A percentile compares a stretch with the other conserved stretches of the same genome.
phyloP scores from a whole-genome alignment of 345 rosid genomes.

The Salix arbutifolia region DNA sequence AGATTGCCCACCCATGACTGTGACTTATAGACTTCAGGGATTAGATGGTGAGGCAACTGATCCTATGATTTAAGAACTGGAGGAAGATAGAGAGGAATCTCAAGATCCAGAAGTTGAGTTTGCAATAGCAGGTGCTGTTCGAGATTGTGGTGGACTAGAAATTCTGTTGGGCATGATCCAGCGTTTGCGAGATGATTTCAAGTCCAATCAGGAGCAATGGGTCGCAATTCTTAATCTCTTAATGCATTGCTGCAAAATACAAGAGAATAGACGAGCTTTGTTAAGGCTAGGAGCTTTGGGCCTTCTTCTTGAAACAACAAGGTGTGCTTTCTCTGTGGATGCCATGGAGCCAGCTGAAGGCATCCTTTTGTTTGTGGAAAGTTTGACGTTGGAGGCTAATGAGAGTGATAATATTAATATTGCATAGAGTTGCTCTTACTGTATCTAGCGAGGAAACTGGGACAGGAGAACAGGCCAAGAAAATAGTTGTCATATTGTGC shows the following conservation, averaged over 20 bases:
- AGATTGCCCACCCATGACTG: constrained; percentile 92
- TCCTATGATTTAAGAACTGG: constrained; percentile 97
- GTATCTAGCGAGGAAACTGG: constrained; percentile 84
- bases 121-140: constrained; percentile 97
- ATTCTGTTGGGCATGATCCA: constrained; percentile 72
- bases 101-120: constrained; percentile 98
- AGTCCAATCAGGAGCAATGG: too few species aligned
- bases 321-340: too few species aligned
- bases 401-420: constrained; percentile 81
- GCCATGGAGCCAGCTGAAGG: constrained; percentile 99
- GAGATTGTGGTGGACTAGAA: constrained; percentile 85
- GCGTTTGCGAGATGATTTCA: too few species aligned
- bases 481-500: constrained; percentile 81
- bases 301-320: too few species aligned
- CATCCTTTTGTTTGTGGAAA: constrained; percentile 94
- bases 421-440: constrained; percentile 66
- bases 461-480: constrained; percentile 90
- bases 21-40: constrained; percentile 99
- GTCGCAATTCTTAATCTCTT: too few species aligned
- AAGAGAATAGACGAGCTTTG: too few species aligned
- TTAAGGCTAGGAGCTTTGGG: too few species aligned
- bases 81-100: constrained; percentile 97
- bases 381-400: constrained; percentile 89
- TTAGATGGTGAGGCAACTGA: constrained; percentile 99
- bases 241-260: too few species aligned